Evolutionary conservation across 1,284 basidiomycete genomes (phyloP).

Genomic region (Termitomyces sp.): DNA sequence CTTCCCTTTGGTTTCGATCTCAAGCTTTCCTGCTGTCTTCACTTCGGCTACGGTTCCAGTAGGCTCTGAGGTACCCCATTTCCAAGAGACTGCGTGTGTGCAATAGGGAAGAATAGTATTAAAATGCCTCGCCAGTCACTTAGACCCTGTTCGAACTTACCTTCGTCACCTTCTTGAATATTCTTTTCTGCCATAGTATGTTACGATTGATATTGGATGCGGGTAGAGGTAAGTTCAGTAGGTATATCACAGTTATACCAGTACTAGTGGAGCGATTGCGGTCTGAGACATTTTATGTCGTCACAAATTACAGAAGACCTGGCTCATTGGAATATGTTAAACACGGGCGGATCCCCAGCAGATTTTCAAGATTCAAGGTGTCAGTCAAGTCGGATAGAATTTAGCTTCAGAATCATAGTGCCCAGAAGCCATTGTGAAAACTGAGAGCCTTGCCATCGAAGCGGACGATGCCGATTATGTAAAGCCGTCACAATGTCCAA

Average conservation of each 20-base stretch:
- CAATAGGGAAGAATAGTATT: not conserved
- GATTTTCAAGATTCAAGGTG: too few species aligned
- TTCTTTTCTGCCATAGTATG: slow-evolving; percentile 12
- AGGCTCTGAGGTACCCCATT: slow-evolving; percentile 11
- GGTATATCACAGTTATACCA: not conserved
- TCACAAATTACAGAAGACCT: slow-evolving; percentile 4
- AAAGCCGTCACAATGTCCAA: too few species aligned
- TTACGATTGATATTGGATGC: not conserved
- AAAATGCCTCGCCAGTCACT: not conserved
- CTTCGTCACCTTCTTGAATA: slow-evolving; percentile 18
- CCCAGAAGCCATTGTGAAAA: too few species aligned
- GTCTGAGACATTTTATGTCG: slow-evolving; percentile 10
- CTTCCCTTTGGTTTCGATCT: slow-evolving; percentile 18
- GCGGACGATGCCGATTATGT: too few species aligned
- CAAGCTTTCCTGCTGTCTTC: slow-evolving; percentile 14
- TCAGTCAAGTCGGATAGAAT: too few species aligned
- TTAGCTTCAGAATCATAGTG: too few species aligned
- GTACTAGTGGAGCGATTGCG: not conserved
- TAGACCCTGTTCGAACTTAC: not conserved
- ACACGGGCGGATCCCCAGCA: too few species aligned
- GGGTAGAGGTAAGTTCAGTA: not conserved
- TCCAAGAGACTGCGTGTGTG: slow-evolving; percentile 15
- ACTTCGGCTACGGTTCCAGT: slow-evolving; percentile 15
- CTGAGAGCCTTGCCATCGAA: too few species aligned
- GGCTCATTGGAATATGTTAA: not conserved